Evolutionary conservation across 352 stramenopile genomes (phyloP), one percentile per base, ranked within the genome.

Genomic region (Phytophthora niederhauseri): DNA sequence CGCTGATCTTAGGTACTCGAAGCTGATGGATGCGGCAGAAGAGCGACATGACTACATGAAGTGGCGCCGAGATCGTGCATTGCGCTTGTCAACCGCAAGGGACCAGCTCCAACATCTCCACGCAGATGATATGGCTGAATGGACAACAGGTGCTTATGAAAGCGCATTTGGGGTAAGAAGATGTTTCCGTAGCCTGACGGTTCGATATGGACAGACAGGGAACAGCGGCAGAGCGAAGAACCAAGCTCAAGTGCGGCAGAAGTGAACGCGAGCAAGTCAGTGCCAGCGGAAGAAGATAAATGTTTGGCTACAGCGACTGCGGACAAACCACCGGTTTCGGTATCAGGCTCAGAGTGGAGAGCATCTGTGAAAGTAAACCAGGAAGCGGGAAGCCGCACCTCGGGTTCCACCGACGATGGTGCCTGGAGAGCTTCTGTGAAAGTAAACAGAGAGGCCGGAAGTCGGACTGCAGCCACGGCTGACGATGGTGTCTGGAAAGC

Each of bases 41-140:
- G 56, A 81, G 56, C 71, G 70, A 17, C 74, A 81, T 60, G 65
- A 74, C 15, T 89, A 89, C 56, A 86, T 87, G 68, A 84, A 74
- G 20, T 91, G 82, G 82, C 77, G 80, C 20, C 73, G 78, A 38
- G 55, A 82, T 72, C 78, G 80, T 57, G 78, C 78, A 45, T 22
- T 82, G 31, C 76, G 82, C 2, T 74, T 87, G 59, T 67, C 80
- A 24, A 60, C 59, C 4, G 70, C 80, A 30, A 78, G 75, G 22
- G 34, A 64, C 20, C 58, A 84, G 51, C 65, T 91, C 22, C 34
- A 54, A 46, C n/a, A 64, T 38, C 52, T 85, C 17, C 62, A 75
- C 14, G 63, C 48, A 24, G 30, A 63, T 6, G 80, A 91, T 12
- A 50, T 61, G 15, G 26, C 55, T 7, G 6, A 54, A 9, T 86